Conservation (phyloP, 306 rosid species). For the Leucaena leucocephala region DNA sequence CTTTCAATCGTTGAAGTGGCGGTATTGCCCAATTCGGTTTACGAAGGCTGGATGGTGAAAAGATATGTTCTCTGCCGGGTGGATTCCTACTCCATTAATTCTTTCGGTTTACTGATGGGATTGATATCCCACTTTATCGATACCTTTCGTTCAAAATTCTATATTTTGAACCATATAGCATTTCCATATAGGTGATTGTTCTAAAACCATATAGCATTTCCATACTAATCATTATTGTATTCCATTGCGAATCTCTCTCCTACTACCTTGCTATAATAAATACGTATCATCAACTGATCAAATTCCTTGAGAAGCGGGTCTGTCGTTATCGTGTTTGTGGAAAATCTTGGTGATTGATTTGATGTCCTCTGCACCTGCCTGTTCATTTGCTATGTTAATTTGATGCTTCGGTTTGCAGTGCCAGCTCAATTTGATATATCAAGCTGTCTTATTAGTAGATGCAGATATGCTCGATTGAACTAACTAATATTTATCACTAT, state of each 20-base stretch:
- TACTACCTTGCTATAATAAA: conserved; percentile 24
- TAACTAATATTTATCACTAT: conserved; percentile 5
- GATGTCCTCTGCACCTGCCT: conserved; percentile 11
- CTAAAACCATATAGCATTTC: background rate
- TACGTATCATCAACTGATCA: conserved; percentile 20
- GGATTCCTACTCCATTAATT: conserved; percentile 17
- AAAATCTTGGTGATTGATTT: conserved; percentile 39
- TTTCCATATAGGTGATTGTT: background rate
- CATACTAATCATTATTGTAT: background rate
- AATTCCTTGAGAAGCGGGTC: conserved; percentile 27
- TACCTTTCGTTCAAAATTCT: conserved; percentile 22
- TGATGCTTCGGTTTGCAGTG: conserved; percentile 22
- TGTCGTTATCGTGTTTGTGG: conserved; percentile 36
- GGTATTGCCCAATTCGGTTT: background rate
- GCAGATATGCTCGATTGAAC: background rate
- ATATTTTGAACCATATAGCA: background rate
- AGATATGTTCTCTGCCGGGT: background rate
- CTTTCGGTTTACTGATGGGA: conserved; percentile 34
- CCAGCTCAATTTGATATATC: conserved; percentile 26
- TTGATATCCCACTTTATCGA: background rate
- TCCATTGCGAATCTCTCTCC: conserved; percentile 19
- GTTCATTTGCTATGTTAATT: conserved; percentile 8
- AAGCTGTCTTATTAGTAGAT: conserved; percentile 25
- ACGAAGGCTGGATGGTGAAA: background rate
- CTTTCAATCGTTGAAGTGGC: background rate